A percentile compares a stretch with the other conserved stretches of the same genome.
Conservation (phyloP, 164 flowering plant genomes). For the Vitis rotundifolia region DNA sequence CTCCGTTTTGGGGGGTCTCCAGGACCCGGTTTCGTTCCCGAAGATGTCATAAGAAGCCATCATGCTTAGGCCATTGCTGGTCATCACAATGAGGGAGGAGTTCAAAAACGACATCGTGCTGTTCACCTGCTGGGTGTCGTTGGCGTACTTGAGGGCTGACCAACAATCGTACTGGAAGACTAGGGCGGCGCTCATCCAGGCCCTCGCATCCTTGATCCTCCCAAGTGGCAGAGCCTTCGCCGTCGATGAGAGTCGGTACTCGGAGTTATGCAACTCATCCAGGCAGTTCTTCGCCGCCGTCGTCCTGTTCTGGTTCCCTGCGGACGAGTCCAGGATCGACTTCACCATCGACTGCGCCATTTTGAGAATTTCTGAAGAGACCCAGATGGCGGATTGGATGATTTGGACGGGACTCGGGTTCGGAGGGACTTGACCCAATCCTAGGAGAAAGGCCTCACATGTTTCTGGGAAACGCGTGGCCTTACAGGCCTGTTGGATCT, state of each 20-base stretch:
- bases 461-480: constrained; percentile 59
- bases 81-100: constrained; percentile 21
- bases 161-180: constrained; percentile 70
- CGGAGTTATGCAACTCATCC: constrained; percentile 44
- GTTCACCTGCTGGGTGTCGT: constrained; percentile 48
- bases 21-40: constrained; percentile 44
- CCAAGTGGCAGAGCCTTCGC: constrained; percentile 34
- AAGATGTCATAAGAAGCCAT: constrained; percentile 50
- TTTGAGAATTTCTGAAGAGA: constrained; percentile 47
- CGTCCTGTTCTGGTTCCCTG: constrained; percentile 49
- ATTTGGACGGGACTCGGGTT: constrained; percentile 42
- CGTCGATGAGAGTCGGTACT: constrained; percentile 31
- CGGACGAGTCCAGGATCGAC: constrained; percentile 45
- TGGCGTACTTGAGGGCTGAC: constrained; percentile 68
- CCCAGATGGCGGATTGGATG: constrained; percentile 42
- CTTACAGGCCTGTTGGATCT: constrained; percentile 58
- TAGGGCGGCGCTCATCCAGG: constrained; percentile 76
- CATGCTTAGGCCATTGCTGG: constrained; percentile 76
- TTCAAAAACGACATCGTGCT: constrained; percentile 62
- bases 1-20: constrained; percentile 84
- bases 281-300: constrained; percentile 60
- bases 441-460: constrained; percentile 43
- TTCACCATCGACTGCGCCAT: constrained; percentile 51
- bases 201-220: constrained; percentile 59
- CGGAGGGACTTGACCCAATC: constrained; percentile 23